Base-by-base conservation (phyloP, 805 yeast genomes). In the Saccharomycopsis oosterbeekiorum region DNA sequence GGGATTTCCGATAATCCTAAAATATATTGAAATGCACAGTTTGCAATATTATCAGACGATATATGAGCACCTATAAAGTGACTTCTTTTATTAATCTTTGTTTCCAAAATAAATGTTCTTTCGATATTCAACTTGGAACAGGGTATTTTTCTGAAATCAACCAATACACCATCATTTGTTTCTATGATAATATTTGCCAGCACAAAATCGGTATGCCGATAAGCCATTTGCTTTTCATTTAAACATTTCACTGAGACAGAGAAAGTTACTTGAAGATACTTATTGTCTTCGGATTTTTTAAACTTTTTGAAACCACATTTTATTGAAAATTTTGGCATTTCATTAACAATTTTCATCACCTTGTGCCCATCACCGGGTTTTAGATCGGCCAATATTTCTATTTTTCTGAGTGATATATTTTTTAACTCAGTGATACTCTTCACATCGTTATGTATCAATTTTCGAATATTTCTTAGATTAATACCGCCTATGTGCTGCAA, bases 401-500 rank as follows among this genome's bases (percentile, higher is more conserved):
- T 65, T 55, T 74, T 73, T 1, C 66, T 67, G 4, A 71, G 65
- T 1, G 74, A 64, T 37, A 78, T 64, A 0, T 58, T 29, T 21
- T 62, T 56, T 4, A 78, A 63, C 5, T 77, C 74, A 1, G 67
- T 62, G 26, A 81, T 68, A 1, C 67, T 65, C 2, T 57, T 60
- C 1, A 82, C 64, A n/a, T 74, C 70, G 9, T 73, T 73, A 21
- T 69, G 72, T 0, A 70, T 69, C 58, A 80, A 70, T 55, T 73
- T 75, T 47, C 76, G 69, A 0, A 78, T 75, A 29, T 76, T 70
- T 0, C 72, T 75, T 1, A 75, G 61, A 0, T 82, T 84, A 21
- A 82, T 69, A 5, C 78, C 80, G 34, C 77, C 77, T 11, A 82
- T 59, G 60, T 82, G 86, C 57, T 76, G 68, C n/a, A 82, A 67